Base-by-base conservation (phyloP, 306 rosid genomes). In the Ziziphus jujuba region DNA sequence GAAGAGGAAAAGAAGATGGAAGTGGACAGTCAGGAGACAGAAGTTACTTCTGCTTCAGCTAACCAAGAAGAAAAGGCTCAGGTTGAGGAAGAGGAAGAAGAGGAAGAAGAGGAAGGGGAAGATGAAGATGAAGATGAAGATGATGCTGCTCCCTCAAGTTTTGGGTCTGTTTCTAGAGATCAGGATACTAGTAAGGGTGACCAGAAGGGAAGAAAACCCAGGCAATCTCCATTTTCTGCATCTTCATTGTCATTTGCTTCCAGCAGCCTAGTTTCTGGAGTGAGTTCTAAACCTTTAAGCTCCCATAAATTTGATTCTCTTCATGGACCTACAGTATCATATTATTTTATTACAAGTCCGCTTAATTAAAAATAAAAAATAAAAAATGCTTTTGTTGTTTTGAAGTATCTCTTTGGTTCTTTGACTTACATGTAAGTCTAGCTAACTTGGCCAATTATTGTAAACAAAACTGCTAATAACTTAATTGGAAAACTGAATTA, bases 201-300 rank as follows among this genome's bases (percentile, higher is more conserved):
- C 59, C 81, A 55, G 66, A 82, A 74, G 78, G 85, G 78, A 69
- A 84, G 84, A 76, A 76, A 76, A 58, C 91, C 91, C 21, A 77
- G 91, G 56, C 73, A 71, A 58, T 75, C 95, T 23, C 95, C 98
- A 60, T 93, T 90, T 88, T 90, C 97, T 65, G n/a, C 96, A 35
- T 59, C 87, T 55, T 87, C 98, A 61, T 76, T 90, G 61, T 72
- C 81, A 66, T 93, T 93, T 75, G 84, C 96, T 67, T 86, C 97
- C 31, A 60, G 84, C 63, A 81, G 85, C 89, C 83, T 88, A 45
- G 81, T 88, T 66, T 84, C 86, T 56, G 87, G 80, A 81, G 98
- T 93, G 84, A 83, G 98, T 90, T 76, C 17, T 67, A 72, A 76
- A 58, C 28, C 34, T 57, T 48, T 14, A 10, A 10, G 7, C 21